Conservation (phyloP, 257 asterid genomes). For the Orobanche coerulescens region DNA sequence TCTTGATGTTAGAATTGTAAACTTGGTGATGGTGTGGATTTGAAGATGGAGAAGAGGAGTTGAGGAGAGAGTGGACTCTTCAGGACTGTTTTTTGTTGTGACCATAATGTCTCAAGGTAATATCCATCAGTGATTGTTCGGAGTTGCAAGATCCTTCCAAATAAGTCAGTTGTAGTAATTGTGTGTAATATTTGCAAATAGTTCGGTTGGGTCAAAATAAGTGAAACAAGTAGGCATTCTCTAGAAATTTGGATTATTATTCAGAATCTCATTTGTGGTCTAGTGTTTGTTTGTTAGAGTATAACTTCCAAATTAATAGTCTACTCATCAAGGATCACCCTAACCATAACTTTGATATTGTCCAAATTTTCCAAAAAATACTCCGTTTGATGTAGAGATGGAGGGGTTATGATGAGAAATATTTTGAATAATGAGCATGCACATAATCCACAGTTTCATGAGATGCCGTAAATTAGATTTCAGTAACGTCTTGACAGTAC, state of each 20-base stretch:
- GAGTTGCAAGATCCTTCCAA: not conserved
- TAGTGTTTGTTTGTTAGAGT: not conserved
- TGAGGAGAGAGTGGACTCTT: not conserved
- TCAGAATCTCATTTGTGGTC: not conserved
- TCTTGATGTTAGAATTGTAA: not conserved
- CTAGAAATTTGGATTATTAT: not conserved
- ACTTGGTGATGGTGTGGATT: not conserved
- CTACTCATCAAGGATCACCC: not conserved
- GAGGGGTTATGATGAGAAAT: not conserved
- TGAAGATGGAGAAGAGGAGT: not conserved
- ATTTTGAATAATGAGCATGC: not conserved
- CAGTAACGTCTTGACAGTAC: not conserved
- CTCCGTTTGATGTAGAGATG: not conserved
- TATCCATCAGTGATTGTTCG: not conserved
- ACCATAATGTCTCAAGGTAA: not conserved
- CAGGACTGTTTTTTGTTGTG: not conserved
- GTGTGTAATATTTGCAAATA: not conserved
- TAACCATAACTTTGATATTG: not conserved
- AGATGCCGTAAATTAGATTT: not conserved
- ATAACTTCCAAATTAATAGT: not conserved
- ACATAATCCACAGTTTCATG: constrained; percentile 5
- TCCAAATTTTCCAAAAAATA: not conserved
- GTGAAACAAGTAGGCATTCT: not conserved
- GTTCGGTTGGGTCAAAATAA: not conserved
- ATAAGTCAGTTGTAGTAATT: not conserved